phyloP scores from a whole-genome alignment of 2,329 filamentous ascomycete species.

The Ascochyta clinopodiicola region DNA sequence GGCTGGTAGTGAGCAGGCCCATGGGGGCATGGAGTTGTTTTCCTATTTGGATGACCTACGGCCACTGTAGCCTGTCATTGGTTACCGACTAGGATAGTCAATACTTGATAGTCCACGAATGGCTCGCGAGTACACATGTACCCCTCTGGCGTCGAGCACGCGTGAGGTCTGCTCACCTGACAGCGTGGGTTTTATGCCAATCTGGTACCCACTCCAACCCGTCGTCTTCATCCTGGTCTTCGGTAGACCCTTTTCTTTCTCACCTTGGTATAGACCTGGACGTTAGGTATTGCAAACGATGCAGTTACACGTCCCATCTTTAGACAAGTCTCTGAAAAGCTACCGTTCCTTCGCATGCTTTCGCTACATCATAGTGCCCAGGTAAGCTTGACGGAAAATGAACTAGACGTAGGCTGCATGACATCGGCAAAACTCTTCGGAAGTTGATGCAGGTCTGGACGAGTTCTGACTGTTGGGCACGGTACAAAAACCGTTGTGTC shows the following conservation, averaged over 20 bases:
- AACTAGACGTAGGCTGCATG: constrained; percentile 18
- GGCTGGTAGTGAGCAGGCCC: constrained; percentile 14
- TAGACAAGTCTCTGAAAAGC: not conserved
- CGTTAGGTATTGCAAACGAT: not conserved
- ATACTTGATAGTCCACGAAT: constrained; percentile 48
- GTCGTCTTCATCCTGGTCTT: constrained; percentile 24
- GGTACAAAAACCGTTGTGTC: constrained; percentile 23
- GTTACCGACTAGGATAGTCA: constrained; percentile 44
- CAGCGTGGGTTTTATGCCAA: constrained; percentile 30
- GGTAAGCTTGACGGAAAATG: constrained; percentile 2
- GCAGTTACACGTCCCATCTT: constrained; percentile 11
- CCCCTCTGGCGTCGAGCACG: constrained; percentile 27
- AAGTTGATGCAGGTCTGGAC: constrained; percentile 26
- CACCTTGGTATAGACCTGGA: constrained; percentile 16
- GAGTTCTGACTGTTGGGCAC: constrained; percentile 31
- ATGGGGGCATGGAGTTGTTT: constrained; percentile 25
- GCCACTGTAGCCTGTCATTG: constrained; percentile 31
- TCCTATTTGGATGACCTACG: constrained; percentile 25
- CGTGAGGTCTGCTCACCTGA: constrained; percentile 44
- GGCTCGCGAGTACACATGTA: constrained; percentile 39
- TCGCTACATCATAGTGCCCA: constrained; percentile 8
- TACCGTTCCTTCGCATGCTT: not conserved
- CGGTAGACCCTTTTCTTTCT: constrained; percentile 21
- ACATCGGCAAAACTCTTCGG: constrained; percentile 22
- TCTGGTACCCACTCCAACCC: constrained; percentile 11